Evolutionary conservation across 768 basidiomycete genomes (phyloP), one percentile per base, ranked within the genome.

Genomic region (Pleurotus citrinopileatus): DNA sequence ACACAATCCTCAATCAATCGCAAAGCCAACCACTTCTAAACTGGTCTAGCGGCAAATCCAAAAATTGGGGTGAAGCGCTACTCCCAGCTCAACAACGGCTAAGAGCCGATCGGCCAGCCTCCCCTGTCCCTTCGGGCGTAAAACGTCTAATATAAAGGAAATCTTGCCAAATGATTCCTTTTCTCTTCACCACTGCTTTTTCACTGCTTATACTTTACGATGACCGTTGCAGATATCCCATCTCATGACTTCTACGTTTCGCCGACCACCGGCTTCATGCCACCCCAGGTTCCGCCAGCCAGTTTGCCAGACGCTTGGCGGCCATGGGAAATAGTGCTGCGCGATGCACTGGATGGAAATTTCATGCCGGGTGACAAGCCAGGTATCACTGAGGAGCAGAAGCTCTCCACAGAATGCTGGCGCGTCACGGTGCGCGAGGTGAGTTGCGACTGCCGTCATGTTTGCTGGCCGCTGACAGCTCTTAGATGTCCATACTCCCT

Each of bases 221-320:
- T 51, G 48, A 51, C 32, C 5, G 19, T 51, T 23, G 29, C 19
- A 12, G 48, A 51, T 7, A 81, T 84, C 4, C 77, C 84, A 50
- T 81, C 83, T 6, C 87, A 89, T 59, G 89, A 90, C 74, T 97
- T 91, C 75, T 92, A 96, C 64, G 91, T 97, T 60, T 91, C 93
- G 63, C 88, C 87, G 2, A 76, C 86, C n/a, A 91, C 92, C 0
- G 94, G 94, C 0, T 96, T 97, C 64, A 86, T 96, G 82, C 91
- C 94, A 0, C 88, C 89, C 0, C 77, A 84, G 26, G 77, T 81
- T 0, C 91, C 93, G 0, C 63, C 87, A 0, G 61, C 65, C n/a
- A 78, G 86, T 8, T 75, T 94, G 0, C 79, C 83, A 0, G 51
- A 46, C 1, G 66, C 70, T 47, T 91, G 77, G 72, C 75, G 74